A percentile compares a stretch with the other conserved stretches of the same genome.
Conservation (phyloP, 108 stramenopile genomes). For the Aureococcus anophagefferens region DNA sequence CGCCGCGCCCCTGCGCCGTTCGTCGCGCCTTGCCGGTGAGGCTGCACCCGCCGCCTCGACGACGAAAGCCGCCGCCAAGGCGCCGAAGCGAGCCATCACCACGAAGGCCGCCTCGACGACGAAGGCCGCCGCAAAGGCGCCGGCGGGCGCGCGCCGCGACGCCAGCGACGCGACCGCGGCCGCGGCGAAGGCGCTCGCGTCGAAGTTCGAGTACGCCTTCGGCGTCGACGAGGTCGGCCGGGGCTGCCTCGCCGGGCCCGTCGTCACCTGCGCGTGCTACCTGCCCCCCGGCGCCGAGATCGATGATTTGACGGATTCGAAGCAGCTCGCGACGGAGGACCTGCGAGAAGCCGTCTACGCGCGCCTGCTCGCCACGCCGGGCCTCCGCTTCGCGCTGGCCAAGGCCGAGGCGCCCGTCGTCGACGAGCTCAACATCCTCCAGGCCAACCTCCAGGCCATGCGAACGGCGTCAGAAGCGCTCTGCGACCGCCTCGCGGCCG, state of each 20-base stretch:
- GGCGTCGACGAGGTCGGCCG: constrained; percentile 95
- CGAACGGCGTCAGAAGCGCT: constrained; percentile 27
- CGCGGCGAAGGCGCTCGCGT: too few relatives aligned
- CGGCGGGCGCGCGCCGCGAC: too few relatives aligned
- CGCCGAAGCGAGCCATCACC: too few relatives aligned
- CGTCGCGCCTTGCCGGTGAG: too few relatives aligned
- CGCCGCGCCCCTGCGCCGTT: too few relatives aligned
- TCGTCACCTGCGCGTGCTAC: constrained; percentile 36
- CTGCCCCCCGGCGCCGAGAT: constrained; percentile 32
- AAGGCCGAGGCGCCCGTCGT: constrained; percentile 70
- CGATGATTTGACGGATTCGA: constrained; percentile 76
- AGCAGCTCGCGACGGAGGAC: constrained; percentile 71
- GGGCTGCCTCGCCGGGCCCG: constrained; percentile 86
- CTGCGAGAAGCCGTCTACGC: constrained; percentile 46
- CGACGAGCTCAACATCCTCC: constrained; percentile 94
- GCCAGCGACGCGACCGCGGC: too few relatives aligned
- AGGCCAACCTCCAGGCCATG: constrained; percentile 87
- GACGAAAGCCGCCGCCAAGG: too few relatives aligned
- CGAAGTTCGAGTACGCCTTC: constrained; percentile 21
- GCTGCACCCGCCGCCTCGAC: too few relatives aligned
- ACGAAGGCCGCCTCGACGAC: too few relatives aligned
- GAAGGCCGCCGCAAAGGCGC: too few relatives aligned
- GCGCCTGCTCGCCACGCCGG: constrained; percentile 34
- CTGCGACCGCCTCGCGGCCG: not conserved
- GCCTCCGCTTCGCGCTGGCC: constrained; percentile 66